A percentile compares a stretch with the other conserved stretches of the same genome.
Conservation (phyloP, 2,329 filamentous ascomycete species). For the Karstenula rhodostoma region DNA sequence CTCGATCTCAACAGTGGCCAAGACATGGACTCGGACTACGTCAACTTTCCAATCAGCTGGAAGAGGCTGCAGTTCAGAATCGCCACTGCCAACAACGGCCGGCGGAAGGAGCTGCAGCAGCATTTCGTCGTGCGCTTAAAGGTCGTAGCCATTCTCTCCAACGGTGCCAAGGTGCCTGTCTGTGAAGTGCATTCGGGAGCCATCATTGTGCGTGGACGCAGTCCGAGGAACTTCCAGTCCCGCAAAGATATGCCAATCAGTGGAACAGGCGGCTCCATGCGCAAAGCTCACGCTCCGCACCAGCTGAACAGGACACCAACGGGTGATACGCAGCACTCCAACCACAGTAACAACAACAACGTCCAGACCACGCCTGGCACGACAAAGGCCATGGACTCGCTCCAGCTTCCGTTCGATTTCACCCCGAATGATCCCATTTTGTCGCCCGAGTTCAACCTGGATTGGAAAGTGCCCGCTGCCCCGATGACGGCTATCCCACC, state of each 20-base stretch:
- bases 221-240: constrained; percentile 92
- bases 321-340: constrained; percentile 43
- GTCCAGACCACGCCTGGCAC: constrained; percentile 32
- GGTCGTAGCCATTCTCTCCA: constrained; percentile 82
- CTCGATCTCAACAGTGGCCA: constrained; percentile 72
- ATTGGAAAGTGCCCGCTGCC: constrained; percentile 54
- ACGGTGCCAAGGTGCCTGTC: constrained; percentile 81
- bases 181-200: constrained; percentile 87
- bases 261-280: constrained; percentile 78
- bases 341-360: constrained; percentile 33
- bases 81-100: constrained; percentile 94
- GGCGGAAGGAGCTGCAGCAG: constrained; percentile 93
- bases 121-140: constrained; percentile 93
- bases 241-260: constrained; percentile 90
- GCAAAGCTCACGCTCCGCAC: constrained; percentile 62
- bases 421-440: constrained; percentile 51
- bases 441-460: constrained; percentile 51
- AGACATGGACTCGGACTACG: constrained; percentile 81
- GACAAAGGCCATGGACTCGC: constrained; percentile 45
- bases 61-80: constrained; percentile 92
- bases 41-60: constrained; percentile 93
- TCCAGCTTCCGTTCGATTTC: constrained; percentile 53
- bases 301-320: constrained; percentile 49
- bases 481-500: constrained; percentile 55
- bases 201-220: constrained; percentile 91